phyloP scores from a whole-genome alignment of 169 alveolate genomes.

The Toxoplasma gondii region DNA sequence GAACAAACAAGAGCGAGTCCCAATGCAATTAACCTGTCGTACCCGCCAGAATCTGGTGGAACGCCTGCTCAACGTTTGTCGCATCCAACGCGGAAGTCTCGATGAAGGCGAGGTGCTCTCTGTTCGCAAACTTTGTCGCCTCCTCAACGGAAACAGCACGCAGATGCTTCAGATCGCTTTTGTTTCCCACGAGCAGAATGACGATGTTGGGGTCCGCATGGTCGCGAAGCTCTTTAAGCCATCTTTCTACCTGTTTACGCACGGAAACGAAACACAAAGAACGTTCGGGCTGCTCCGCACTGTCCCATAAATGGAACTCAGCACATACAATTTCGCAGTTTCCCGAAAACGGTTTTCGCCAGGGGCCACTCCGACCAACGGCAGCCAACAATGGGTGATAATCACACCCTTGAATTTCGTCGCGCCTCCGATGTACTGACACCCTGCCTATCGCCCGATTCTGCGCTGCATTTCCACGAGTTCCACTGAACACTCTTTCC shows the following conservation, averaged over 20 bases:
- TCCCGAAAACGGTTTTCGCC: not conserved
- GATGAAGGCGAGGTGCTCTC: constrained; percentile 78
- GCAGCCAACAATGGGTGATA: too few species aligned
- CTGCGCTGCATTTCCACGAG: too few species aligned
- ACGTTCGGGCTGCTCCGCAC: not conserved
- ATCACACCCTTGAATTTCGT: too few species aligned
- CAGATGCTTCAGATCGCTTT: constrained; percentile 89
- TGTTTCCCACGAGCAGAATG: constrained; percentile 97
- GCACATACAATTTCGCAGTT: not conserved
- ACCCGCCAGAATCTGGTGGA: constrained; percentile 73
- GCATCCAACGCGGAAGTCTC: constrained; percentile 97
- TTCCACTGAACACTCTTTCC: too few species aligned
- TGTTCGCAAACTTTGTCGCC: constrained; percentile 63
- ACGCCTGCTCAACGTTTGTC: constrained; percentile 95
- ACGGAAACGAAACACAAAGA: not conserved
- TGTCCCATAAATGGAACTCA: not conserved
- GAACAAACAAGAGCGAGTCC: too few species aligned
- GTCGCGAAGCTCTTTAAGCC: constrained; percentile 97
- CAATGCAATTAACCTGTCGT: not conserved
- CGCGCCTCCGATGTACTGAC: too few species aligned
- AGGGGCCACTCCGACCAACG: too few species aligned
- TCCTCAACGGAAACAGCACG: constrained; percentile 58
- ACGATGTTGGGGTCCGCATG: constrained; percentile 96
- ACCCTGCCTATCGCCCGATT: too few species aligned
- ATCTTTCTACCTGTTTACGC: constrained; percentile 79